A percentile compares a stretch with the other conserved stretches of the same genome.
Conservation (phyloP, 257 asterid species). For the Solanum chmielewskii region DNA sequence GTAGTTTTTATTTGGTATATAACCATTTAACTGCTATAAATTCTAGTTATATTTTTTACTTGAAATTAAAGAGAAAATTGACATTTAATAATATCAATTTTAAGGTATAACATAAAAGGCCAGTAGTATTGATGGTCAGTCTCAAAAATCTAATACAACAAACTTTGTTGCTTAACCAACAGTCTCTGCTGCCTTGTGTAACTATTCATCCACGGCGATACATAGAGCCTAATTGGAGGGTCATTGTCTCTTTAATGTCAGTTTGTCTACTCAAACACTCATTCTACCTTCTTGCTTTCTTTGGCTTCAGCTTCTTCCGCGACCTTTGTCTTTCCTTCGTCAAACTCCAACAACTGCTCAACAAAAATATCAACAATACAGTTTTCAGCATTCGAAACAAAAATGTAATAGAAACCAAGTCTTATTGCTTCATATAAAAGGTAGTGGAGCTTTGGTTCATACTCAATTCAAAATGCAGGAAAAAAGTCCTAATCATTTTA, state of each 20-base stretch:
- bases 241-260: neutral
- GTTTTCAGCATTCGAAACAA: neutral
- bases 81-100: neutral
- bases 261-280: neutral
- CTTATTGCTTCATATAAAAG: neutral
- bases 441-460: neutral
- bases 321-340: conserved; percentile 2
- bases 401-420: neutral
- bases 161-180: neutral
- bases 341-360: conserved; percentile 18
- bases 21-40: no score
- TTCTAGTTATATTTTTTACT: no score
- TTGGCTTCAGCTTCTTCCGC: neutral
- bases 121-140: neutral
- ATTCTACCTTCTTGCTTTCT: conserved; percentile 12
- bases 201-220: neutral
- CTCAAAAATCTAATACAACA: neutral
- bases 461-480: neutral
- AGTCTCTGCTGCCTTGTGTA: neutral
- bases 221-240: neutral
- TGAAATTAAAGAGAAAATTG: neutral
- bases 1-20: no score
- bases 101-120: neutral
- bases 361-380: neutral
- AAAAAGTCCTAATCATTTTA: neutral